Conservation (phyloP, 2,329 filamentous ascomycete species). For the Stagonosporopsis tanaceti region DNA sequence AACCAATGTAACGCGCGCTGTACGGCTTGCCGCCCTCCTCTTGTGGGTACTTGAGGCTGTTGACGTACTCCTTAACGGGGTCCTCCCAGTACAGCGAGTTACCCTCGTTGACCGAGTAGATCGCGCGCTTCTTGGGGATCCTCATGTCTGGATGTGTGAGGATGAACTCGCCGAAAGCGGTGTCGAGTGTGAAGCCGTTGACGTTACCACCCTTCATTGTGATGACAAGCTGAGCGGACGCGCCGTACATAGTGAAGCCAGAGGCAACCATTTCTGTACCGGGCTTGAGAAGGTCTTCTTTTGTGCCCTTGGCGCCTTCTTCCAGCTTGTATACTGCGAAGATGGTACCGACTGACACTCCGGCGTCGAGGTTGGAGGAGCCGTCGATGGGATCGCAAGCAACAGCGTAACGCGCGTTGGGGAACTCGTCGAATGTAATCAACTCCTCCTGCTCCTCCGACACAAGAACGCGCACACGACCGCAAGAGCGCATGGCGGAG, state of each 20-base stretch:
- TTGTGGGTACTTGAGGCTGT: conserved; percentile 83
- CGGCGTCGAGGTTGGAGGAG: conserved; percentile 95
- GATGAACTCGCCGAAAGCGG: conserved; percentile 97
- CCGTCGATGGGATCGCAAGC: conserved; percentile 98
- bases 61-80: conserved; percentile 84
- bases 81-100: conserved; percentile 98
- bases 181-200: conserved; percentile 98
- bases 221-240: conserved; percentile 93
- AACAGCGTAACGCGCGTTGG: conserved; percentile 84
- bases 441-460: conserved; percentile 96
- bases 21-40: conserved; percentile 83
- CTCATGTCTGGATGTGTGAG: conserved; percentile 95
- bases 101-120: conserved; percentile 99
- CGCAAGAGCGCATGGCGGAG: conserved; percentile 90
- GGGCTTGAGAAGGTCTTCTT: conserved; percentile 86
- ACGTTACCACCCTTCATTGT: conserved; percentile 93
- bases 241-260: conserved; percentile 99
- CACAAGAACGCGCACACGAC: conserved; percentile 89
- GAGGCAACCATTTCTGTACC: conserved; percentile 91
- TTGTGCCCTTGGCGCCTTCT: conserved; percentile 75
- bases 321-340: conserved; percentile 92
- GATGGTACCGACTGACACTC: conserved; percentile 97
- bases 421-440: conserved; percentile 82
- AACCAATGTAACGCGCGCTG: conserved; percentile 92
- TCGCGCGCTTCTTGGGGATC: conserved; percentile 79